Evolutionary conservation across 306 rosid genomes (phyloP), one percentile per base, ranked within the genome.

Genomic region (Calophaca sinica): DNA sequence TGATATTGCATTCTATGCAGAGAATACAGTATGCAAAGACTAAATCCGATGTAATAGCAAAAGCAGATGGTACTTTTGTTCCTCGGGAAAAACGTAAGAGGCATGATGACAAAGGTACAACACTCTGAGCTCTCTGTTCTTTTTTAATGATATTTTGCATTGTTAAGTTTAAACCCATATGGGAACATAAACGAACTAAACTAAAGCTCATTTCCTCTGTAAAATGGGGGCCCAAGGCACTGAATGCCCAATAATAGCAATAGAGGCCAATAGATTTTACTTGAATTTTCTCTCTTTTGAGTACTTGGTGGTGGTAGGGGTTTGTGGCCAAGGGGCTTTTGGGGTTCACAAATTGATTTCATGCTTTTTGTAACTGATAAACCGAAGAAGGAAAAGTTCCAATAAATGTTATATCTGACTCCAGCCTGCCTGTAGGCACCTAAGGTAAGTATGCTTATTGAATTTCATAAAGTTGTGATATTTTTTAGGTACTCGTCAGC

Each of bases 21-120:
- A 89, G 89, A 87, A 93, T 93, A 82, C 96, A 89, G 78, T 90
- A 87, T 68, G 98, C 98, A 11, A 93, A 89, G 89, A 87, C 97
- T 13, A 93, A 93, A 85, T 90, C 98, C 11, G 98, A 93, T 84
- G 9, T 88, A 63, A 76, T 90, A 66, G 83, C 98, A 15, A 93
- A 93, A 82, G 91, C 93, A 15, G 98, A 90, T 54, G 98, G 98
- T 72, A 87, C 96, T 55, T 93, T 90, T 68, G 96, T 87, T 82
- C 97, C 93, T 1, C 84, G 96, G 45, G 98, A 93, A 78, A 93
- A 79, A 76, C 92, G 96, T 10, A 93, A 86, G 88, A 86, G 93
- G 79, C 96, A 90, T 3, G 97, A 88, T 59, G 98, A 93, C 13
- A 93, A 89, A 77, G 98, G 97, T 93, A 70, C 53, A 62, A 1